These are phyloP conservation scores for Bryopsis sp. DNA, from an alignment of 139 green algal genomes.

Conservation along the genomic window DNA sequence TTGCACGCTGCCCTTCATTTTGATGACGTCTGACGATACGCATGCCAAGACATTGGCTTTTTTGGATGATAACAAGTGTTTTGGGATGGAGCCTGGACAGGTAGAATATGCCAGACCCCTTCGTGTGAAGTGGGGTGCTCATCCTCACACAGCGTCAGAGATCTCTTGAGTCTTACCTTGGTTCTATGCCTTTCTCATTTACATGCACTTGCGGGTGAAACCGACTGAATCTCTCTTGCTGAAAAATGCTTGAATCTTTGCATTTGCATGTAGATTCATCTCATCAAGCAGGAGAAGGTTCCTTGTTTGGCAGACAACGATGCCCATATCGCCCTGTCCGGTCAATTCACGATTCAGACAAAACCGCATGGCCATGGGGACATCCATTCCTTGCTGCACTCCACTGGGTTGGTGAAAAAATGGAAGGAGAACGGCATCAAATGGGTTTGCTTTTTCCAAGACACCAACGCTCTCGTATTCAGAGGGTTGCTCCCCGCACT, in stretches of 20 bases:
- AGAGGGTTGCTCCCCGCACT: conserved; percentile 74
- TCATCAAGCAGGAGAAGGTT: conserved; percentile 99
- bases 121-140: too few species aligned
- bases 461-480: conserved; percentile 97
- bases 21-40: conserved; percentile 98
- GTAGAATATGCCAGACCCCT: too few species aligned
- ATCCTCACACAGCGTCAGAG: too few species aligned
- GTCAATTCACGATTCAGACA: conserved; percentile 71
- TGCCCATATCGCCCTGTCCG: conserved; percentile 76
- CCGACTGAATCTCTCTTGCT: too few species aligned
- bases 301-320: conserved; percentile 86
- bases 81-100: conserved; percentile 67
- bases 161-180: not conserved
- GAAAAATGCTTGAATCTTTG: too few species aligned
- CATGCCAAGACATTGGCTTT: conserved; percentile 72
- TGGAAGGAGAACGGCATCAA: conserved; percentile 67
- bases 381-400: conserved; percentile 90
- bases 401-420: conserved; percentile 49
- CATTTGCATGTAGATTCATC: conserved; percentile 57
- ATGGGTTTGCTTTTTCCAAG: conserved; percentile 97
- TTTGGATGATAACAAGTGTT: conserved; percentile 75
- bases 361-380: conserved; percentile 98
- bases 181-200: not conserved
- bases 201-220: not conserved
- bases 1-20: conserved; percentile 73